Conservation (phyloP, 352 stramenopile genomes). For the Hyaloperonospora brassicae region DNA sequence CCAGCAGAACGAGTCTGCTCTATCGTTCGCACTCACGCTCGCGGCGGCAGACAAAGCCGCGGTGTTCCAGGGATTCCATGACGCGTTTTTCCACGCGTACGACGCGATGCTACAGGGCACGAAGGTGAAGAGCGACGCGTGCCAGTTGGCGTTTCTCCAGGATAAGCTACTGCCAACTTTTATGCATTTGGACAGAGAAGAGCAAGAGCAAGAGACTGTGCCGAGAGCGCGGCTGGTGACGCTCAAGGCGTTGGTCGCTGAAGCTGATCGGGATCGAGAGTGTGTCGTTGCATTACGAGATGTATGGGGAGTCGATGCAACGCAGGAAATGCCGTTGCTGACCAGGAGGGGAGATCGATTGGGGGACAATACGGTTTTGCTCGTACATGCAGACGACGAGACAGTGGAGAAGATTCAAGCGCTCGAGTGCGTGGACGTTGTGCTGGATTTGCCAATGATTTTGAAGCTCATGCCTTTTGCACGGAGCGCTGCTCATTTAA, state of each 20-base stretch:
- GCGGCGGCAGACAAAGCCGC: slow-evolving; percentile 25
- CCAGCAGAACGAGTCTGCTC: slow-evolving; percentile 23
- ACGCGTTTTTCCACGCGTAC: slow-evolving; percentile 56
- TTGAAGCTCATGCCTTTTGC: slow-evolving; percentile 73
- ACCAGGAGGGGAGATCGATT: slow-evolving; percentile 36
- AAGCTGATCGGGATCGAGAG: slow-evolving; percentile 31
- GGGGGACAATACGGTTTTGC: slow-evolving; percentile 38
- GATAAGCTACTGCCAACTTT: slow-evolving; percentile 39
- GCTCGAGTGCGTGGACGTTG: slow-evolving; percentile 40
- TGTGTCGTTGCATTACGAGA: slow-evolving; percentile 37
- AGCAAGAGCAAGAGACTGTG: slow-evolving; percentile 18
- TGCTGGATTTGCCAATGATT: slow-evolving; percentile 42
- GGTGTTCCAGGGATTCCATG: slow-evolving; percentile 48
- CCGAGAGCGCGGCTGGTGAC: slow-evolving; percentile 48
- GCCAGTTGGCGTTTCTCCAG: slow-evolving; percentile 58
- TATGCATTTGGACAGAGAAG: slow-evolving; percentile 24
- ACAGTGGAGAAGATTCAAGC: slow-evolving; percentile 27
- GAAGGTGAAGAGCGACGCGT: slow-evolving; percentile 51
- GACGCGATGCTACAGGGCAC: slow-evolving; percentile 53
- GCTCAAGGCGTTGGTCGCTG: slow-evolving; percentile 15
- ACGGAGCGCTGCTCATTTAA: slow-evolving; percentile 37
- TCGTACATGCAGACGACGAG: slow-evolving; percentile 40
- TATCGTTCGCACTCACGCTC: slow-evolving; percentile 33
- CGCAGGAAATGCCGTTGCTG: slow-evolving; percentile 41
- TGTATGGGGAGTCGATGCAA: slow-evolving; percentile 29